These are phyloP conservation scores for Fusarium chlamydosporum DNA, from an alignment of 2,329 filamentous ascomycete species.

Conservation along the genomic window DNA sequence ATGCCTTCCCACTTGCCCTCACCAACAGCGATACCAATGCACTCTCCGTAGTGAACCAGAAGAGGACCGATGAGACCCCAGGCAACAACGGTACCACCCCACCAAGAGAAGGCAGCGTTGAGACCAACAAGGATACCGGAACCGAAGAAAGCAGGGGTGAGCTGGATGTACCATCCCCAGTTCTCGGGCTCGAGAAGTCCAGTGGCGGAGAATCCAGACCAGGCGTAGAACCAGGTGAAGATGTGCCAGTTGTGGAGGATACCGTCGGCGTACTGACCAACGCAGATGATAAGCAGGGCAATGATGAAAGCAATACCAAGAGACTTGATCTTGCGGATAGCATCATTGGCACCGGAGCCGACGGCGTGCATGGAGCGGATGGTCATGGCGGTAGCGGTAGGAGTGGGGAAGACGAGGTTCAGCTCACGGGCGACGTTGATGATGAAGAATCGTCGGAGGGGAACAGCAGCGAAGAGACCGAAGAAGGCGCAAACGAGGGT, in stretches of 20 bases:
- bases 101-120: conserved; percentile 72
- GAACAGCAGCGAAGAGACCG: conserved; percentile 74
- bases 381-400: conserved; percentile 72
- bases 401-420: conserved; percentile 70
- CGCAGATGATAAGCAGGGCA: conserved; percentile 67
- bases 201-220: conserved; percentile 65
- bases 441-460: conserved; percentile 77
- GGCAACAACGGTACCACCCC: conserved; percentile 67
- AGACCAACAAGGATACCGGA: conserved; percentile 65
- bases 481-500: conserved; percentile 75
- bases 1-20: conserved; percentile 53
- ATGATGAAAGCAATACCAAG: conserved; percentile 65
- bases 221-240: conserved; percentile 68
- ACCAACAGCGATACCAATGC: conserved; percentile 59
- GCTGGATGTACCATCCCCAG: conserved; percentile 73
- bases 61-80: conserved; percentile 67
- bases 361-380: conserved; percentile 74
- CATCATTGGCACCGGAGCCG: conserved; percentile 64
- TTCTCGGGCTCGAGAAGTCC: conserved; percentile 67
- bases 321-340: conserved; percentile 70
- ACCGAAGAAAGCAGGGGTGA: conserved; percentile 73
- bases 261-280: conserved; percentile 70
- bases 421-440: conserved; percentile 74
- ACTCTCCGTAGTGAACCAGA: conserved; percentile 65
- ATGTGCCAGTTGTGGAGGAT: conserved; percentile 72